Conservation (phyloP, 192 early-diverging fungal species). For the Neocallimastix lanati region DNA sequence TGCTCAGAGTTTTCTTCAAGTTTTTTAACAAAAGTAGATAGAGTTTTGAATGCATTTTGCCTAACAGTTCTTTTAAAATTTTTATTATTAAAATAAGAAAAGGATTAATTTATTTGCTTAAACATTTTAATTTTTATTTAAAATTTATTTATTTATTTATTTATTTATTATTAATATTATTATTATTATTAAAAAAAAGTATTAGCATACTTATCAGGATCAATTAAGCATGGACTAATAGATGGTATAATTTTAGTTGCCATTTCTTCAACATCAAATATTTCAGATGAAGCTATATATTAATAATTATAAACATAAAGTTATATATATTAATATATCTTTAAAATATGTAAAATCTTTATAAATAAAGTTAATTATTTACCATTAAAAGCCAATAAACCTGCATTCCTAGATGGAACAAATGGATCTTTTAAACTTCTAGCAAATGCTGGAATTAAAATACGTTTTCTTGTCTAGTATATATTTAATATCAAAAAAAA, state of each 20-base stretch:
- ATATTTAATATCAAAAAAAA: too few relatives aligned
- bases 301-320: too few relatives aligned
- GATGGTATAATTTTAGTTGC: slow-evolving; percentile 55
- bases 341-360: too few relatives aligned
- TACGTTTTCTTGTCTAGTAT: slow-evolving; percentile 56
- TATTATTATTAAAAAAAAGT: too few relatives aligned
- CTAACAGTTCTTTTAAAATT: not conserved
- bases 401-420: slow-evolving; percentile 67
- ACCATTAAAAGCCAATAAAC: slow-evolving; percentile 40
- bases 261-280: slow-evolving; percentile 50
- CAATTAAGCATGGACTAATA: slow-evolving; percentile 43
- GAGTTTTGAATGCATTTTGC: not conserved
- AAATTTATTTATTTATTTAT: too few relatives aligned
- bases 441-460: slow-evolving; percentile 66
- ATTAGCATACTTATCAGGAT: slow-evolving; percentile 71
- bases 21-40: not conserved
- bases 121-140: too few relatives aligned
- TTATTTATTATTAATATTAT: too few relatives aligned
- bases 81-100: too few relatives aligned
- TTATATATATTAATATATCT: too few relatives aligned
- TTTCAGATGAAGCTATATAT: slow-evolving; percentile 51
- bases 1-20: not conserved
- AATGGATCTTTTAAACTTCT: slow-evolving; percentile 73
- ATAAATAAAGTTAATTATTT: too few relatives aligned
- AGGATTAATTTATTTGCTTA: too few relatives aligned